Base-by-base conservation (phyloP, 2,329 filamentous ascomycete genomes). In the Ceratocystis ficicola region DNA sequence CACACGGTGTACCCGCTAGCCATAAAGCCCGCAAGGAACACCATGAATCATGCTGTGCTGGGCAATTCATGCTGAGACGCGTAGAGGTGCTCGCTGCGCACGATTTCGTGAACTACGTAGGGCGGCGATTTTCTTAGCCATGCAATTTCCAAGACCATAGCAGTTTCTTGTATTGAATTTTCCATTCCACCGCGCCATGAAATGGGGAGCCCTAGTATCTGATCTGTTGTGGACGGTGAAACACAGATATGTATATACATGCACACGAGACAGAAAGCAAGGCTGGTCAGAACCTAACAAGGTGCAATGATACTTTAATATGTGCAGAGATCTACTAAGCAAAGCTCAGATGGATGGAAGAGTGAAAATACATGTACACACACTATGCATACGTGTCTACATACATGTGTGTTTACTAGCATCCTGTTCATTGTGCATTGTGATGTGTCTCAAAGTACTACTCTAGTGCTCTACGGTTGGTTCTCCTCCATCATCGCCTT, bases 261-360 rank as follows among this genome's bases (percentile, higher is more conserved):
- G 52, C 28, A 59, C 15, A 15, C 28, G 32, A 30, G 6, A 32
- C 12, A 25, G 25, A 12, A 17, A 59, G n/a, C 52, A 59, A 59
- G 52, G 32, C 52, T 17, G 52, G 52, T 59, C 52, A 57, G 52
- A 22, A 57, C 22, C 52, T 57, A 57, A 57, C 52, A 57, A 57
- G 25, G 25, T 22, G 7, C 4, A 59, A 59, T 59, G n/a, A 30
- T 10, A 59, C 52, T 12, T 3, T 59, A 17, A 59, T 59, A 30
- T 59, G 28, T 32, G 25, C 32, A 7, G 15, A 59, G 52, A 59
- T 59, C 52, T 59, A 7, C 52, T 17, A 32, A 7, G 8, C 52
- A n/a, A 59, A 59, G 52, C 12, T 17, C 52, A 32, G 28, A 25
- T 59, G 25, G n/a, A 57, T 57, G 28, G 7, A 59, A 30, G 52